phyloP scores from a whole-genome alignment of 495 filamentous ascomycete species.

The Trichocladium uniseriatum region DNA sequence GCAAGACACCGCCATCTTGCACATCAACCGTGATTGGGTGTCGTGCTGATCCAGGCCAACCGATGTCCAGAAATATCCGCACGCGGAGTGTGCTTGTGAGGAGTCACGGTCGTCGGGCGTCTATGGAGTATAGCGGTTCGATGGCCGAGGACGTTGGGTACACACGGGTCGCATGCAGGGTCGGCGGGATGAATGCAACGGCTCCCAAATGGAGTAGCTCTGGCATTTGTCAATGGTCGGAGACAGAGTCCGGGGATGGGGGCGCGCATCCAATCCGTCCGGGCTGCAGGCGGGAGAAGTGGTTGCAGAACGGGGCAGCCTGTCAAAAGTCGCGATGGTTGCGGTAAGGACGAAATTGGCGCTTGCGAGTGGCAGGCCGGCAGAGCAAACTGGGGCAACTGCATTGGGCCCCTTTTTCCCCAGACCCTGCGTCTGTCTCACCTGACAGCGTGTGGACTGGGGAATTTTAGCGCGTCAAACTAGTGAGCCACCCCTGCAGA shows the following conservation, averaged over 20 bases:
- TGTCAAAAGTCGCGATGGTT: constrained; percentile 15
- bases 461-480: too few relatives aligned
- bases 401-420: too few relatives aligned
- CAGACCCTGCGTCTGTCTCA: too few relatives aligned
- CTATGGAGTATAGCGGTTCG: constrained; percentile 16
- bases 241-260: constrained; percentile 1
- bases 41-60: neutral
- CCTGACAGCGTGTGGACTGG: too few relatives aligned
- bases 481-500: neutral
- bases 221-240: constrained; percentile 19
- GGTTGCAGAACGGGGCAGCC: constrained; percentile 26
- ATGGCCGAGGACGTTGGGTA: constrained; percentile 25
- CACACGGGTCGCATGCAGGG: constrained; percentile 16
- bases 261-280: constrained; percentile 10
- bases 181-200: constrained; percentile 17
- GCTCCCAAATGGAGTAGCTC: constrained; percentile 3
- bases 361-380: constrained; percentile 14
- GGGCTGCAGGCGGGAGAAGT: constrained; percentile 10
- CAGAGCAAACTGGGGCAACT: too few relatives aligned
- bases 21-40: constrained; percentile 3
- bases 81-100: constrained; percentile 13
- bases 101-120: constrained; percentile 13
- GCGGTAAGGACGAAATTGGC: constrained; percentile 10
- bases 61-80: neutral
- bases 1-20: too few relatives aligned